Evolutionary conservation across 495 filamentous ascomycete genomes (phyloP), one percentile per base, ranked within the genome.

Genomic region (Trichocladium antarcticum): DNA sequence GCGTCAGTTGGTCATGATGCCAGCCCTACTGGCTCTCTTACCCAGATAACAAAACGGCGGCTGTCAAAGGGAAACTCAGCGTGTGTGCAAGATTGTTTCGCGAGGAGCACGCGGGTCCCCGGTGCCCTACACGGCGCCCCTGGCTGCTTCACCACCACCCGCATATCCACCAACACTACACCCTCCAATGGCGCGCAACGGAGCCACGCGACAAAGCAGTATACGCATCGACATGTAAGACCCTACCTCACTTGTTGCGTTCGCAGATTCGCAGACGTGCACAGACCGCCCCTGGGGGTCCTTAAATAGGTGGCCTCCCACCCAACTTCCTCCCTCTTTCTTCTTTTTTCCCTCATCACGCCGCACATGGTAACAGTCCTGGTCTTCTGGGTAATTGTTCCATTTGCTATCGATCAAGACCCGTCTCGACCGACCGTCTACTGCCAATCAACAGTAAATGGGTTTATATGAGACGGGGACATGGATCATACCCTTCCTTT

Each of bases 191-290:
- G 20, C 12, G 3, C n/a, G 46, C 38, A 11, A 22, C 14, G 32
- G 6, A 21, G 12, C 2, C 12, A 15, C 37, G 29, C 28, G 27
- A 39, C 45, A 39, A 47, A 40, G 17, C 34, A 47, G 24, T n/a
- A 1, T 9, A 27, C 11, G 11, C 5, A 37, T 5, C 5, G 14
- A 19, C 19, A 8, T 19, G 16, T 16, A 10, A 5, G 6, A 19
- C 10, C 12, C 14, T 19, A n/a, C 3, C 8, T 21, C 45, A 39
- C 10, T 29, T 9, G n/a, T 9, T 34, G 10, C n/a, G 28, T 5
- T 5, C 6, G 28, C 40, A 42, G 41, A 37, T 35, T 44, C 41
- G 49, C 42, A 52, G 27, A 15, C 36, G 43, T 47, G 49, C 49
- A 52, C 43, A 40, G 49, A 36, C 49, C 49, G 38, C 24, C 28